Conservation (phyloP, 371 early-diverging fungal species). For the Mortierella sp. region DNA sequence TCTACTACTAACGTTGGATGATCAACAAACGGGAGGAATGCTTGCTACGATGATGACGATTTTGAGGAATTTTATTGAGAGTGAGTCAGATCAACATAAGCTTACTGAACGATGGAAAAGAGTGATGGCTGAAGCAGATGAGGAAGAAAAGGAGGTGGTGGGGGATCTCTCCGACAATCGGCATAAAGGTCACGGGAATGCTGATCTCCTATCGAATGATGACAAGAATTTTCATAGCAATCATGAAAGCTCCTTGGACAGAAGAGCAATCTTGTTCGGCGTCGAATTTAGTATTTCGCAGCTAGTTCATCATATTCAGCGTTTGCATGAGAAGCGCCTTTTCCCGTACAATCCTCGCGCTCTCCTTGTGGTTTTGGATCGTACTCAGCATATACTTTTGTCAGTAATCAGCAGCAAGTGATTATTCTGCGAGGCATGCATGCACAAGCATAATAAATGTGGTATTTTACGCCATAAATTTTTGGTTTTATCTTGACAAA, state of each 20-base stretch:
- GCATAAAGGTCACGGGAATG: background rate
- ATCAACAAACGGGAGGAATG: constrained; percentile 34
- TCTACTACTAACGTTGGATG: constrained; percentile 34
- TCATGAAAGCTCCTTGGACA: background rate
- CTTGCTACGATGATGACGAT: constrained; percentile 36
- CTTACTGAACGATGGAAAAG: constrained; percentile 13
- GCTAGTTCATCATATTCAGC: constrained; percentile 20
- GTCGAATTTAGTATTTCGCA: constrained; percentile 19
- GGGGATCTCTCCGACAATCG: background rate
- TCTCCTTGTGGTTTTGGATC: constrained; percentile 30
- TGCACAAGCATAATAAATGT: no score
- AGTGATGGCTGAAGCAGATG: background rate
- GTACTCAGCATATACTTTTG: constrained; percentile 11
- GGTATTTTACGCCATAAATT: no score
- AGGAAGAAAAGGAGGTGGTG: background rate
- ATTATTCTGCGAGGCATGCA: no score
- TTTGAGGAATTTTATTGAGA: constrained; percentile 32
- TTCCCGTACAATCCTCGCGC: constrained; percentile 48
- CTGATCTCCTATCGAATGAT: background rate
- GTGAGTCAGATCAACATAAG: constrained; percentile 4
- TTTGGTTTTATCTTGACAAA: no score
- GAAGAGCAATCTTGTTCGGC: constrained; percentile 3
- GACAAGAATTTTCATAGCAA: background rate
- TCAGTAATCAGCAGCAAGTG: background rate
- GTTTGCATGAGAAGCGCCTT: constrained; percentile 14